Evolutionary conservation across 805 yeast species (phyloP).

Genomic region (Metschnikowia santaceciliae): DNA sequence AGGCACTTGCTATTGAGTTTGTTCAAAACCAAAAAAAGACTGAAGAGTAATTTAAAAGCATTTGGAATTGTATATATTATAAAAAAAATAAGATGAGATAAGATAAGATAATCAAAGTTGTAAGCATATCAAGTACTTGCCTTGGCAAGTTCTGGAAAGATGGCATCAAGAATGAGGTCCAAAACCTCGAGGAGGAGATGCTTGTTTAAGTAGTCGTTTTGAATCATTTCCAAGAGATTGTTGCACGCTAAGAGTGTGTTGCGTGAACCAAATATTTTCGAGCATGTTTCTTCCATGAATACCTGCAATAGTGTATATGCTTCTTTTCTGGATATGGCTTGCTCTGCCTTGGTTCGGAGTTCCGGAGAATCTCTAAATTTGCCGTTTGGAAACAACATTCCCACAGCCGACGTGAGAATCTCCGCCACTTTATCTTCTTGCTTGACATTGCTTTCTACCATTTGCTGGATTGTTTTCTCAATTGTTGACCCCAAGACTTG

Average conservation of each 20-base stretch:
- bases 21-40: slow-evolving; percentile 35
- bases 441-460: slow-evolving; percentile 31
- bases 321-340: slow-evolving; percentile 50
- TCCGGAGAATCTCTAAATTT: slow-evolving; percentile 44
- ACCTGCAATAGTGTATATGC: slow-evolving; percentile 54
- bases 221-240: slow-evolving; percentile 61
- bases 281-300: slow-evolving; percentile 59
- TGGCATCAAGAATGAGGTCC: slow-evolving; percentile 51
- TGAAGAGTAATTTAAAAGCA: slow-evolving; percentile 6
- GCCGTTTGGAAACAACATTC: slow-evolving; percentile 42
- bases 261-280: slow-evolving; percentile 67
- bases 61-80: neutral
- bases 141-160: slow-evolving; percentile 28
- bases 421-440: slow-evolving; percentile 47
- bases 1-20: slow-evolving; percentile 84
- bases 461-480: slow-evolving; percentile 59
- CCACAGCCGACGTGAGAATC: slow-evolving; percentile 20
- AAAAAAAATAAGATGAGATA: neutral
- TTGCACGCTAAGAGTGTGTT: slow-evolving; percentile 62
- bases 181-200: slow-evolving; percentile 57
- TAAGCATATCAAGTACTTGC: neutral
- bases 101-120: neutral
- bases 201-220: slow-evolving; percentile 65
- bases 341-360: slow-evolving; percentile 49
- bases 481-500: slow-evolving; percentile 85